These are phyloP conservation scores for Kodamaea suecica DNA, from an alignment of 1,139 yeast species.

Conservation along the genomic window DNA sequence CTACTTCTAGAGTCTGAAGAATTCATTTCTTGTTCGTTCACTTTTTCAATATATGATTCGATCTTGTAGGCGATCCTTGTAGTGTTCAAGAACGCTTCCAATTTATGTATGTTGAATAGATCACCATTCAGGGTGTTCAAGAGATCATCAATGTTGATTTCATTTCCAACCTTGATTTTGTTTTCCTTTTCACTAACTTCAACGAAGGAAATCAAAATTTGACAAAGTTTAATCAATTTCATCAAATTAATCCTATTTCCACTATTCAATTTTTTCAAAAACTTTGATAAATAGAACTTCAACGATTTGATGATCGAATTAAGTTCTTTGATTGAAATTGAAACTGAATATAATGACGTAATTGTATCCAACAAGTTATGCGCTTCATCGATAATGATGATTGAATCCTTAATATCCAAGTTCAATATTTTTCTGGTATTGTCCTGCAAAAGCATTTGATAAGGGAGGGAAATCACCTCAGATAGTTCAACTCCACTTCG, in stretches of 20 bases:
- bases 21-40: conserved; percentile 10
- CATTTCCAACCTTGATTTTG: conserved; percentile 48
- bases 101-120: conserved; percentile 62
- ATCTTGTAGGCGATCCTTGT: conserved; percentile 84
- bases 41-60: conserved; percentile 59
- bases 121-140: conserved; percentile 63
- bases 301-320: conserved; percentile 43
- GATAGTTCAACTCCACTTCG: conserved; percentile 54
- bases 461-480: conserved; percentile 82
- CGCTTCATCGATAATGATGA: conserved; percentile 88
- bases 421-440: conserved; percentile 60
- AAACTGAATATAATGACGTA: conserved; percentile 63
- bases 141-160: conserved; percentile 50
- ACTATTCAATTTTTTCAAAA: conserved; percentile 61
- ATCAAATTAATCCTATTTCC: conserved; percentile 69
- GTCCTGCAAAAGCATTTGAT: conserved; percentile 70
- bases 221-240: conserved; percentile 60
- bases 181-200: conserved; percentile 20
- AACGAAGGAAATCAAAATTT: conserved; percentile 48
- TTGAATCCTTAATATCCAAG: conserved; percentile 57
- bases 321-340: conserved; percentile 53
- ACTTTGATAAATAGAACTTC: conserved; percentile 55
- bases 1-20: conserved; percentile 7
- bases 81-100: conserved; percentile 59
- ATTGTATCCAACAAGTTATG: conserved; percentile 84